Conservation (phyloP, 352 stramenopile genomes). For the Globisporangium megalacanthum region DNA sequence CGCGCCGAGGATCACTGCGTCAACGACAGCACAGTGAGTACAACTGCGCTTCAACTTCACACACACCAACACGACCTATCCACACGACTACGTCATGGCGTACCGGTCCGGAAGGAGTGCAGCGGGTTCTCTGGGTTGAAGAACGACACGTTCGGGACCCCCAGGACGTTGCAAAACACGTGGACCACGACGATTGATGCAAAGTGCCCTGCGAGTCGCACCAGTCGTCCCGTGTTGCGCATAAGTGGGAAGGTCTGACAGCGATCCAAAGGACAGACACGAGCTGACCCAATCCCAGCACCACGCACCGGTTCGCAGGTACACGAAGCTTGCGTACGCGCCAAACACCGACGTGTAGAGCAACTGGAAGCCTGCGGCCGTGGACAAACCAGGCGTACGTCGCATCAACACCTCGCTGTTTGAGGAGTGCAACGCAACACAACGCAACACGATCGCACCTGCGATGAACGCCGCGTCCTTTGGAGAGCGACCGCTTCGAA, state of each 20-base stretch:
- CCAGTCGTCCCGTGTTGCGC: no score
- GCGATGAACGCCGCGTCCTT: slow-evolving; percentile 77
- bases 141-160: slow-evolving; percentile 88
- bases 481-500: slow-evolving; percentile 58
- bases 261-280: no score
- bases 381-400: background rate
- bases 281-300: background rate
- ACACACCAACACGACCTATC: background rate
- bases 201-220: slow-evolving; percentile 59
- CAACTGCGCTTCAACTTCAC: background rate
- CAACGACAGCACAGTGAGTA: background rate
- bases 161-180: slow-evolving; percentile 95
- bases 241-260: no score
- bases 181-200: slow-evolving; percentile 87
- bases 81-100: slow-evolving; percentile 1
- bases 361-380: slow-evolving; percentile 85
- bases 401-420: background rate
- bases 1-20: slow-evolving; percentile 58
- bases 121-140: slow-evolving; percentile 73
- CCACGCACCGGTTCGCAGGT: slow-evolving; percentile 77
- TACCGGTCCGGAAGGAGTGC: slow-evolving; percentile 72
- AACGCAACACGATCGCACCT: slow-evolving; percentile 29
- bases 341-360: slow-evolving; percentile 96
- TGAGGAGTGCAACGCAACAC: background rate
- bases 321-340: slow-evolving; percentile 92